phyloP scores from a whole-genome alignment of 306 rosid genomes.

The Vigna hirtella region DNA sequence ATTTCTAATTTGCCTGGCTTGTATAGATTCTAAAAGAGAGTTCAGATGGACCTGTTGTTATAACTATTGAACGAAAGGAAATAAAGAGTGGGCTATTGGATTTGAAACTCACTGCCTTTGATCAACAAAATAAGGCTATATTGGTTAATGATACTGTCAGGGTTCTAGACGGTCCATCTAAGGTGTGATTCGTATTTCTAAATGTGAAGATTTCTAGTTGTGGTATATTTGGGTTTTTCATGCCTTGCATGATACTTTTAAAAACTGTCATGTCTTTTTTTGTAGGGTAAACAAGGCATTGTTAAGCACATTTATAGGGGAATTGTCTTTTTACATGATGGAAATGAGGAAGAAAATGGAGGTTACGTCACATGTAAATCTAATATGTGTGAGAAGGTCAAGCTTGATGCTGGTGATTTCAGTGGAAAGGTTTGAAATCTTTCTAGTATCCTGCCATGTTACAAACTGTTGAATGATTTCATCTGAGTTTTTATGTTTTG shows the following conservation, averaged over 20 bases:
- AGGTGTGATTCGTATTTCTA: conserved; percentile 60
- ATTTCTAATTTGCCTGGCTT: conserved; percentile 26
- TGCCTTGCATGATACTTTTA: conserved; percentile 34
- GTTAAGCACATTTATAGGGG: conserved; percentile 84
- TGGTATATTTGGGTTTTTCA: conserved; percentile 18
- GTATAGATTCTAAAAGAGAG: conserved; percentile 82
- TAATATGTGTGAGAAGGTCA: conserved; percentile 81
- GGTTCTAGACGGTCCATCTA: conserved; percentile 74
- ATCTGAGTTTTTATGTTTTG: conserved; percentile 27
- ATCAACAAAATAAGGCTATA: conserved; percentile 67
- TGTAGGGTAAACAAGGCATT: conserved; percentile 89
- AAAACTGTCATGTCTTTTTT: conserved; percentile 41
- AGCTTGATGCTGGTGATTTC: conserved; percentile 54
- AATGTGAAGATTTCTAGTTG: background rate
- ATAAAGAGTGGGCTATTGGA: conserved; percentile 70
- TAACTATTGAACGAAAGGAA: conserved; percentile 57
- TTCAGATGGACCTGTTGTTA: conserved; percentile 69
- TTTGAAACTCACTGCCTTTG: conserved; percentile 79
- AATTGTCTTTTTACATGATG: conserved; percentile 70
- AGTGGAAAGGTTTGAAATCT: conserved; percentile 71
- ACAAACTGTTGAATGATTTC: conserved; percentile 13
- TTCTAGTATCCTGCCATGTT: conserved; percentile 10
- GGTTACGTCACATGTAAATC: conserved; percentile 86
- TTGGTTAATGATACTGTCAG: conserved; percentile 71
- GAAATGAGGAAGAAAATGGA: conserved; percentile 70